phyloP scores from a whole-genome alignment of 306 rosid genomes.

The Astragalus membranaceus region DNA sequence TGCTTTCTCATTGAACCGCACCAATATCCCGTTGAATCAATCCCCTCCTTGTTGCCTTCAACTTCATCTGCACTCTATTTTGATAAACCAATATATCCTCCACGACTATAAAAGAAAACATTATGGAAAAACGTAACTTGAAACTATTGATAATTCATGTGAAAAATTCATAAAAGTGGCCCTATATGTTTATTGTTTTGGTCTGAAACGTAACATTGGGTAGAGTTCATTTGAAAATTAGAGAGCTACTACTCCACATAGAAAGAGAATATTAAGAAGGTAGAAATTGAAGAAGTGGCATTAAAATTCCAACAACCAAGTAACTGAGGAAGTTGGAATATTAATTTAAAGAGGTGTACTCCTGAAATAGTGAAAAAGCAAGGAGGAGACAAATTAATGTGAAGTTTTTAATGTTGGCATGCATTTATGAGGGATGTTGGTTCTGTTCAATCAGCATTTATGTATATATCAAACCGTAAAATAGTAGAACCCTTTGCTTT shows the following conservation, averaged over 20 bases:
- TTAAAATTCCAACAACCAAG: slow-evolving; percentile 55
- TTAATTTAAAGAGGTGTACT: slow-evolving; percentile 40
- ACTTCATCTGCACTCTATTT: no score
- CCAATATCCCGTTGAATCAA: slow-evolving; percentile 81
- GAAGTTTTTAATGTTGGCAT: slow-evolving; percentile 42
- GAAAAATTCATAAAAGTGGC: background rate
- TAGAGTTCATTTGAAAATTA: background rate
- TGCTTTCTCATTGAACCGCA: slow-evolving; percentile 90
- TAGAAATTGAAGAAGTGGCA: slow-evolving; percentile 58
- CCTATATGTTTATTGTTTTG: background rate
- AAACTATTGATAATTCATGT: no score
- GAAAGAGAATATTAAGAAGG: slow-evolving; percentile 2
- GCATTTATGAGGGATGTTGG: slow-evolving; percentile 70
- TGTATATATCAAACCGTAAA: slow-evolving; percentile 34
- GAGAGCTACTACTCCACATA: background rate
- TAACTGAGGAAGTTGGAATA: slow-evolving; percentile 63
- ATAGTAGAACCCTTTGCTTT: slow-evolving; percentile 21
- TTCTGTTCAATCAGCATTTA: slow-evolving; percentile 68
- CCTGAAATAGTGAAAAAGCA: slow-evolving; percentile 38
- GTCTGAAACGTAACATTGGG: background rate
- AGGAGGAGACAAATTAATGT: slow-evolving; percentile 53
- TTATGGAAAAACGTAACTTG: no score
- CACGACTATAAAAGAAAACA: no score
- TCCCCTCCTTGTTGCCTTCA: no score
- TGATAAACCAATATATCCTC: no score